Conservation (phyloP, 768 basidiomycete genomes). For the Amanita molliuscula region DNA sequence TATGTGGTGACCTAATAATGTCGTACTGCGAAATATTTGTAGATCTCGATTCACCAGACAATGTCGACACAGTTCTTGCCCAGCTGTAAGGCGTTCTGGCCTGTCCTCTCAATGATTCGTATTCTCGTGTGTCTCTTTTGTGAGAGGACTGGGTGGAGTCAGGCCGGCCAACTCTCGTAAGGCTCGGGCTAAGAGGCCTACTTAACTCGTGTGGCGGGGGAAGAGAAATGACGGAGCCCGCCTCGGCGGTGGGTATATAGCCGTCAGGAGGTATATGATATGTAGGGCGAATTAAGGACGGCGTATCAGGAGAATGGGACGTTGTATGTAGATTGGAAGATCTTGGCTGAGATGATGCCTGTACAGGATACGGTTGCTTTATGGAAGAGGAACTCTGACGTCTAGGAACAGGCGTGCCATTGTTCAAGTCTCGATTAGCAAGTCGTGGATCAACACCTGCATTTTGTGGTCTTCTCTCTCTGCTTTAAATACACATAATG, state of each 20-base stretch:
- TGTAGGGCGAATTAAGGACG: conserved; percentile 15
- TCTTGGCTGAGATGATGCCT: conserved; percentile 10
- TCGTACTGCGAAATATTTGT: conserved; percentile 27
- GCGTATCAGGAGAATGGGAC: conserved; percentile 11
- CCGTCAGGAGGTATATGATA: conserved; percentile 33
- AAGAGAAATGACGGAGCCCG: conserved; percentile 28
- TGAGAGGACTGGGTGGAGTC: not conserved
- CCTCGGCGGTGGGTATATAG: conserved; percentile 35
- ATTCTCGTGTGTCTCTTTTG: not conserved
- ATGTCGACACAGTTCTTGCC: conserved; percentile 5
- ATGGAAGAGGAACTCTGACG: conserved; percentile 6
- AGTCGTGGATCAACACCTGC: not conserved
- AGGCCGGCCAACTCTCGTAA: not conserved
- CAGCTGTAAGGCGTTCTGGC: not conserved
- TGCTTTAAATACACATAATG: not conserved
- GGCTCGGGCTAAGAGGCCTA: conserved; percentile 11
- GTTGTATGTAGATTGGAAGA: conserved; percentile 12
- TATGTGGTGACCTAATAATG: conserved; percentile 22
- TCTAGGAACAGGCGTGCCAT: not conserved
- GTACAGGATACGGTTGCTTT: conserved; percentile 4
- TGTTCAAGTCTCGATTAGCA: not conserved
- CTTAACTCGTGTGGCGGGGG: conserved; percentile 42
- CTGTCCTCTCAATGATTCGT: not conserved
- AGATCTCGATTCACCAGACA: conserved; percentile 21
- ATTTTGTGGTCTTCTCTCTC: not conserved